A percentile compares a stretch with the other conserved stretches of the same genome.
These are phyloP conservation scores for Tuber indicum DNA, from an alignment of 495 filamentous ascomycete species.

Conservation along the genomic window DNA sequence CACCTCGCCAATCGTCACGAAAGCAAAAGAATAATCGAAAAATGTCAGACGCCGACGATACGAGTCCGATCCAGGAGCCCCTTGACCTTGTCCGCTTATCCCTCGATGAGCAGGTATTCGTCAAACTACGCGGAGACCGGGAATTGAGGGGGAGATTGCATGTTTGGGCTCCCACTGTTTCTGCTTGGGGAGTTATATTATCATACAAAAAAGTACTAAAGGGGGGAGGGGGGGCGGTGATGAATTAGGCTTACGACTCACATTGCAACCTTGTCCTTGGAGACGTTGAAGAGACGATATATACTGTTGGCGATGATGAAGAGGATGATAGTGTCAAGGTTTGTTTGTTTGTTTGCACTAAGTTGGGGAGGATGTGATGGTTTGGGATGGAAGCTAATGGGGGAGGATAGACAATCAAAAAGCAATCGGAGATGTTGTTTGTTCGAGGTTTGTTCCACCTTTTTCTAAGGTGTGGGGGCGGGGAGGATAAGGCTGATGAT, in stretches of 20 bases:
- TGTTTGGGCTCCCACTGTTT: constrained; percentile 51
- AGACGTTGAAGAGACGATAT: constrained; percentile 95
- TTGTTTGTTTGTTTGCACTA: constrained; percentile 44
- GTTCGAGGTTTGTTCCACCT: constrained; percentile 65
- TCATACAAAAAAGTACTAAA: neutral
- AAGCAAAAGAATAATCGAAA: neutral
- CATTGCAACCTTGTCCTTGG: constrained; percentile 98
- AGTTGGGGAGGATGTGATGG: constrained; percentile 10
- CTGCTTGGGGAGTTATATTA: neutral
- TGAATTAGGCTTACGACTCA: constrained; percentile 81
- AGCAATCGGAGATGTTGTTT: constrained; percentile 99
- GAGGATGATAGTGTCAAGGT: constrained; percentile 66
- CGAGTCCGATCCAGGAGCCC: constrained; percentile 38
- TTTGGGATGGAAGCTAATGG: constrained; percentile 6
- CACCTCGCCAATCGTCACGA: constrained; percentile 1
- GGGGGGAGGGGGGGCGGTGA: constrained; percentile 10
- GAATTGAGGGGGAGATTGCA: constrained; percentile 93
- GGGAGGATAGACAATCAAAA: constrained; percentile 70
- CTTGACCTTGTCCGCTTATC: constrained; percentile 91
- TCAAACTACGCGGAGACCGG: constrained; percentile 90
- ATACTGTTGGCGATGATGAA: constrained; percentile 78
- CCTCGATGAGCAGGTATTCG: constrained; percentile 91
- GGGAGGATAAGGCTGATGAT: neutral
- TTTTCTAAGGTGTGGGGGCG: neutral
- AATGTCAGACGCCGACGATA: constrained; percentile 38